Evolutionary conservation across 2,329 filamentous ascomycete species (phyloP).

Genomic region (Akanthomyces dipterigenus): DNA sequence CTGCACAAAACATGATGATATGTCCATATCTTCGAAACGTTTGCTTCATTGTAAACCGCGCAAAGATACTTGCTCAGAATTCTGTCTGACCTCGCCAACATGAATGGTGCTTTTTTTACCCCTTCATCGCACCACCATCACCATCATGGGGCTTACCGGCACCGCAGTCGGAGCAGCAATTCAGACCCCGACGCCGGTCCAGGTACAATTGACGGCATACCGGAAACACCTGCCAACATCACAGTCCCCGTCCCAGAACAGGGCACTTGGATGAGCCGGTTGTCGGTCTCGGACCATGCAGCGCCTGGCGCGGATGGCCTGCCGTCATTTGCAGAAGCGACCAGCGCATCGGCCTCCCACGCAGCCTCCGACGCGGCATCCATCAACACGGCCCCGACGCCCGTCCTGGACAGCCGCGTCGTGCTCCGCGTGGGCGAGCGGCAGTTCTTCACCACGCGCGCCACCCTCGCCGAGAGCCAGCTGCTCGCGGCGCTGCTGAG

Average conservation of each 20-base stretch:
- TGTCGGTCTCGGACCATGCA: neutral
- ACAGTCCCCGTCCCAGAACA: neutral
- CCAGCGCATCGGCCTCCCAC: neutral
- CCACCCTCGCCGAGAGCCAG: constrained; percentile 14
- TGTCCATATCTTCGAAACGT: too few species aligned
- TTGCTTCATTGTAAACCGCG: neutral
- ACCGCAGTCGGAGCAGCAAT: neutral
- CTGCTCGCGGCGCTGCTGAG: constrained; percentile 15
- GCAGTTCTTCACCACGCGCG: constrained; percentile 16
- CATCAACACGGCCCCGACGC: neutral
- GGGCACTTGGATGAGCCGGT: neutral
- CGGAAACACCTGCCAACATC: neutral
- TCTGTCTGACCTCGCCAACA: neutral
- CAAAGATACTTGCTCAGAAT: neutral
- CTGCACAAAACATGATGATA: neutral
- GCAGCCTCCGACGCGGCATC: neutral
- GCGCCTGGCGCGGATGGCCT: neutral
- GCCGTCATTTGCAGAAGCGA: neutral
- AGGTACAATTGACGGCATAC: neutral
- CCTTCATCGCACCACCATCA: neutral
- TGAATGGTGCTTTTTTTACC: neutral
- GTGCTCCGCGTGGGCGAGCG: constrained; percentile 14
- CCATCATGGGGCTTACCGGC: neutral
- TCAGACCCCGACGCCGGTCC: neutral
- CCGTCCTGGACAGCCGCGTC: neutral